Conservation (phyloP, 805 yeast species). For the Hyphopichia homilentoma region DNA sequence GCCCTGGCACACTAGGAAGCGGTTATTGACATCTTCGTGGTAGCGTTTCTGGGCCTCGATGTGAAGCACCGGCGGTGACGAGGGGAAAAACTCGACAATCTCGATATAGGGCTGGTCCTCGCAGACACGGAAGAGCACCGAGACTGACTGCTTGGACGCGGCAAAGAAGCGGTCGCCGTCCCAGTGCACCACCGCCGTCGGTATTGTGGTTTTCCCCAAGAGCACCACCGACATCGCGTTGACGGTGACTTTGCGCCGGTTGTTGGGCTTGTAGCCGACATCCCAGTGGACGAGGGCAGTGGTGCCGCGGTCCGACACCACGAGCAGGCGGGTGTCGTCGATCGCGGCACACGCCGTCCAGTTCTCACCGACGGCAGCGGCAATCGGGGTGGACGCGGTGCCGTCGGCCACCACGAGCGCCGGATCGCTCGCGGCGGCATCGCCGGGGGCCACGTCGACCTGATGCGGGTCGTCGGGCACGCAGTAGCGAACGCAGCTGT, state of each 20-base stretch:
- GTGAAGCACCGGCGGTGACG: conserved; percentile 32
- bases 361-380: too few relatives aligned
- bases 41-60: conserved; percentile 13
- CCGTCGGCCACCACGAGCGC: too few relatives aligned
- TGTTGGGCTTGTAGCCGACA: too few relatives aligned
- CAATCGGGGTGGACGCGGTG: too few relatives aligned
- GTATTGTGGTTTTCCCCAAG: conserved; percentile 29
- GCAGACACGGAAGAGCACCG: conserved; percentile 24
- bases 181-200: conserved; percentile 24
- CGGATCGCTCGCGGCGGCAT: too few relatives aligned
- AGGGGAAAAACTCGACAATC: conserved; percentile 14
- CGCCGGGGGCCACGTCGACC: too few relatives aligned
- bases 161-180: conserved; percentile 24
- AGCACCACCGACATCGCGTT: conserved; percentile 15
- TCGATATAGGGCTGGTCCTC: conserved; percentile 23
- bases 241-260: conserved; percentile 4
- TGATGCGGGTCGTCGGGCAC: too few relatives aligned
- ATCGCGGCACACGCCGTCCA: conserved; percentile 14
- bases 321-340: conserved; percentile 23
- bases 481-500: conserved; percentile 25
- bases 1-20: conserved; percentile 26
- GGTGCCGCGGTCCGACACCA: conserved; percentile 26
- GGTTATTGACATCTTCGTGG: background rate
- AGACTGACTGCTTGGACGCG: conserved; percentile 26
- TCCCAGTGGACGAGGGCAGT: conserved; percentile 22